phyloP scores from a whole-genome alignment of 2,329 filamentous ascomycete species.

The Aspergillus quadricinctus region DNA sequence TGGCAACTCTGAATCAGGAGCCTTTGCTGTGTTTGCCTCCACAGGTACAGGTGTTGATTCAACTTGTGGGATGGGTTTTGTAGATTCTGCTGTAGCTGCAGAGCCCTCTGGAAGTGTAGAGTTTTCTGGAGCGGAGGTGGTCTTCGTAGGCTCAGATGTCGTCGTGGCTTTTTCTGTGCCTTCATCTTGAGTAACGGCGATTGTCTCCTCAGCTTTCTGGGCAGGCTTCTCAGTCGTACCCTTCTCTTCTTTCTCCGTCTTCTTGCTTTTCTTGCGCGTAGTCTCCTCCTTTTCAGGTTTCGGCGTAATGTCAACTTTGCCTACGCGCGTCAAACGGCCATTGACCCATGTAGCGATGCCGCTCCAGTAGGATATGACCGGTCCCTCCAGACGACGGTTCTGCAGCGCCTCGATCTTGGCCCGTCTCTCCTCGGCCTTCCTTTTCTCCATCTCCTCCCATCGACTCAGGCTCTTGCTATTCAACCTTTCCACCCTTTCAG shows the following conservation, averaged over 20 bases:
- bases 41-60: conserved; percentile 1
- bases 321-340: conserved; percentile 67
- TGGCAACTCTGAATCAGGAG: not conserved
- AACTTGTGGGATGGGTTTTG: not conserved
- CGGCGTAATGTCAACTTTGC: conserved; percentile 52
- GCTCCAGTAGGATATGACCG: conserved; percentile 89
- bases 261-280: conserved; percentile 33
- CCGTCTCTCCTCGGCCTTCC: conserved; percentile 75
- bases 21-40: not conserved
- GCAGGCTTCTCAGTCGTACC: conserved; percentile 16
- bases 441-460: conserved; percentile 91
- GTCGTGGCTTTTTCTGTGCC: not conserved
- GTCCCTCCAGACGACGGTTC: conserved; percentile 78
- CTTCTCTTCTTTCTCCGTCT: conserved; percentile 27
- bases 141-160: conserved; percentile 1
- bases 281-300: conserved; percentile 47
- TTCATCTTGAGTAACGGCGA: not conserved
- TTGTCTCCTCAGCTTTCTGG: conserved; percentile 1
- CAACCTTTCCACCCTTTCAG: conserved; percentile 73
- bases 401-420: conserved; percentile 83
- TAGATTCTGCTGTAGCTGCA: not conserved
- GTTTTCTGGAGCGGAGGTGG: not conserved
- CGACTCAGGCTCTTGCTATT: conserved; percentile 88
- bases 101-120: not conserved
- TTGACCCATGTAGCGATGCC: conserved; percentile 80